These are phyloP conservation scores for Suillus subalutaceus DNA, from an alignment of 768 basidiomycete species.

Conservation along the genomic window DNA sequence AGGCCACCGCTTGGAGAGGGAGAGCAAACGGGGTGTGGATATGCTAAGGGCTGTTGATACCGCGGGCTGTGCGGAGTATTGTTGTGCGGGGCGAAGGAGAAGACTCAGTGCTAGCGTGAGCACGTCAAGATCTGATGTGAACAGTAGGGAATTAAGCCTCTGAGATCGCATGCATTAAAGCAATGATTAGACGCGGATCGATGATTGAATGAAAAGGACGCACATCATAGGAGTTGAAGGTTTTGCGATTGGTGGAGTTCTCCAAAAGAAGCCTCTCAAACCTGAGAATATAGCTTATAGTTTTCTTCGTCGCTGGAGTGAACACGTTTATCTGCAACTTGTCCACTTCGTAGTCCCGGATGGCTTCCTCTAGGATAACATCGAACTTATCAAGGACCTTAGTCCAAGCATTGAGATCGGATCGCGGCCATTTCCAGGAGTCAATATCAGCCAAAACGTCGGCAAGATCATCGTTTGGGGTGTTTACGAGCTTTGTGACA, in stretches of 20 bases:
- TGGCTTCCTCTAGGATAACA: constrained; percentile 77
- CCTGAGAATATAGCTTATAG: constrained; percentile 79
- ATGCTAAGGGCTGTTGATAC: constrained; percentile 83
- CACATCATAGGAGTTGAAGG: constrained; percentile 96
- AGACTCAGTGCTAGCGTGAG: constrained; percentile 83
- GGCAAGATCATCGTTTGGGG: constrained; percentile 72
- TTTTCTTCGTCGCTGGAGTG: constrained; percentile 70
- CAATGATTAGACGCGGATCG: constrained; percentile 13
- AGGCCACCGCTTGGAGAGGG: constrained; percentile 85
- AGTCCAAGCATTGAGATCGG: constrained; percentile 97
- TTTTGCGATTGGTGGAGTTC: constrained; percentile 97
- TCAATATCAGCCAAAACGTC: constrained; percentile 69
- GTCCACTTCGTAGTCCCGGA: constrained; percentile 84
- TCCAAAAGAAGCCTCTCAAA: constrained; percentile 91
- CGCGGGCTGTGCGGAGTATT: constrained; percentile 87
- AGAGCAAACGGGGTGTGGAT: constrained; percentile 78
- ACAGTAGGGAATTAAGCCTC: constrained; percentile 89
- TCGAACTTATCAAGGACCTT: constrained; percentile 97
- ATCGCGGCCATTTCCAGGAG: constrained; percentile 92
- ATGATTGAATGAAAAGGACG: constrained; percentile 32
- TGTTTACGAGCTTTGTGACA: constrained; percentile 67
- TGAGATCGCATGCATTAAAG: constrained; percentile 35
- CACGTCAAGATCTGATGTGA: constrained; percentile 88
- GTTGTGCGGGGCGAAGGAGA: constrained; percentile 90
- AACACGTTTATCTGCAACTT: constrained; percentile 83